These are phyloP conservation scores for Venturia nashicola DNA, from an alignment of 2,329 filamentous ascomycete genomes.

Conservation along the genomic window DNA sequence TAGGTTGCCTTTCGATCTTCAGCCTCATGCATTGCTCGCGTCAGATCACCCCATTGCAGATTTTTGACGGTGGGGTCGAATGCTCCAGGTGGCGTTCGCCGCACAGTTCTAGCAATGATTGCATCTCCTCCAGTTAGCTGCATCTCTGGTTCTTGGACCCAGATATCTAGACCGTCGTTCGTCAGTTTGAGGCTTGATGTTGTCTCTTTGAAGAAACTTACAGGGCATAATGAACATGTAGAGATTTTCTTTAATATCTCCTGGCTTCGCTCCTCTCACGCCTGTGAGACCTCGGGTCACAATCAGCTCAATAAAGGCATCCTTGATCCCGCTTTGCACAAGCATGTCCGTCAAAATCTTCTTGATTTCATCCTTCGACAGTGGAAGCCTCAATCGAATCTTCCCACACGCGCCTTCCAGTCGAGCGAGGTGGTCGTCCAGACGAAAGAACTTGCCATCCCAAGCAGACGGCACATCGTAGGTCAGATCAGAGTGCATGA, in stretches of 20 bases:
- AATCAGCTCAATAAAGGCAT: conserved; percentile 40
- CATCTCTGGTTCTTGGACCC: conserved; percentile 36
- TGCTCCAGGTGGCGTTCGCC: conserved; percentile 31
- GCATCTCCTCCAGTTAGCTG: conserved; percentile 31
- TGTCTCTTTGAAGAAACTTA: background rate
- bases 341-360: conserved; percentile 33
- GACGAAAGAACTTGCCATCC: conserved; percentile 40
- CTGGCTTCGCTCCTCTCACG: conserved; percentile 25
- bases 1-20: conserved; percentile 34
- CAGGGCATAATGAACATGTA: conserved; percentile 38
- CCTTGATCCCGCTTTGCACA: conserved; percentile 32
- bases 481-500: conserved; percentile 39
- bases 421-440: conserved; percentile 36
- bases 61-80: conserved; percentile 43
- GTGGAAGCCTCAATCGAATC: conserved; percentile 31
- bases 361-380: conserved; percentile 29
- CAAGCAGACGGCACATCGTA: conserved; percentile 41
- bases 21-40: conserved; percentile 34
- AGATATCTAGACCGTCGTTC: conserved; percentile 21
- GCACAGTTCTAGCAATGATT: conserved; percentile 34
- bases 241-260: conserved; percentile 27
- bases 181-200: background rate
- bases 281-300: conserved; percentile 36
- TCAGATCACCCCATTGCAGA: conserved; percentile 39
- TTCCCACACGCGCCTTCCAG: conserved; percentile 34